A percentile compares a stretch with the other conserved stretches of the same genome.
phyloP scores from a whole-genome alignment of 2,329 filamentous ascomycete species.

The Gnomoniopsis smithogilvyi region DNA sequence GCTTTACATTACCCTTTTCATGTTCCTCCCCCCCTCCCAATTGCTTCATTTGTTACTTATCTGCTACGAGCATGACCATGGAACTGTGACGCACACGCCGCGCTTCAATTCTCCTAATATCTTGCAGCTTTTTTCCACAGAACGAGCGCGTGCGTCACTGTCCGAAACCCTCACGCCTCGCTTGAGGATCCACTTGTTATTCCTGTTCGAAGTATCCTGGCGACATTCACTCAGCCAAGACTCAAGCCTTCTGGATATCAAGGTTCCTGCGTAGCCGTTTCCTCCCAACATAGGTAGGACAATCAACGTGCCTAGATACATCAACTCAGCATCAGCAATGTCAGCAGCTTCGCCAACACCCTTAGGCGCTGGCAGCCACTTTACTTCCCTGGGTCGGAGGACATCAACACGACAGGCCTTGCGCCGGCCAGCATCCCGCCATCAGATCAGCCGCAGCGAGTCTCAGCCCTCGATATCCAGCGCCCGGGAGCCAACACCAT shows the following conservation, averaged over 20 bases:
- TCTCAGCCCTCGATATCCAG: conserved; percentile 35
- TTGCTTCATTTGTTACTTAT: conserved; percentile 7
- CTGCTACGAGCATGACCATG: conserved; percentile 15
- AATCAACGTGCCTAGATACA: background rate
- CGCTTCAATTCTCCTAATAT: conserved; percentile 12
- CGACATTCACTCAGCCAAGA: background rate
- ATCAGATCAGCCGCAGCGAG: conserved; percentile 42
- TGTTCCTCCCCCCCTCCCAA: background rate
- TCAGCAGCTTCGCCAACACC: conserved; percentile 55
- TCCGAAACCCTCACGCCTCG: background rate
- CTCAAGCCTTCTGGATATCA: background rate
- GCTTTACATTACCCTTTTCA: background rate
- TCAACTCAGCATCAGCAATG: conserved; percentile 35
- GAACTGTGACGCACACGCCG: conserved; percentile 16
- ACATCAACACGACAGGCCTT: conserved; percentile 55
- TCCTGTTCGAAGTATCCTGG: conserved; percentile 14
- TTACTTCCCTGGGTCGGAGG: conserved; percentile 44
- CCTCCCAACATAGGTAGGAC: background rate
- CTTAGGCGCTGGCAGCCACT: conserved; percentile 42
- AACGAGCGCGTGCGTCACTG: conserved; percentile 1
- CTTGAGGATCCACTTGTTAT: conserved; percentile 10
- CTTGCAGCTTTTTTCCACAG: background rate
- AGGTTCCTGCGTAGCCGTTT: background rate
- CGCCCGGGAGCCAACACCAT: conserved; percentile 14
- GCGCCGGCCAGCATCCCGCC: conserved; percentile 46